These are phyloP conservation scores for Scedosporium dehoogii DNA, from an alignment of 2,329 filamentous ascomycete genomes.

Conservation along the genomic window DNA sequence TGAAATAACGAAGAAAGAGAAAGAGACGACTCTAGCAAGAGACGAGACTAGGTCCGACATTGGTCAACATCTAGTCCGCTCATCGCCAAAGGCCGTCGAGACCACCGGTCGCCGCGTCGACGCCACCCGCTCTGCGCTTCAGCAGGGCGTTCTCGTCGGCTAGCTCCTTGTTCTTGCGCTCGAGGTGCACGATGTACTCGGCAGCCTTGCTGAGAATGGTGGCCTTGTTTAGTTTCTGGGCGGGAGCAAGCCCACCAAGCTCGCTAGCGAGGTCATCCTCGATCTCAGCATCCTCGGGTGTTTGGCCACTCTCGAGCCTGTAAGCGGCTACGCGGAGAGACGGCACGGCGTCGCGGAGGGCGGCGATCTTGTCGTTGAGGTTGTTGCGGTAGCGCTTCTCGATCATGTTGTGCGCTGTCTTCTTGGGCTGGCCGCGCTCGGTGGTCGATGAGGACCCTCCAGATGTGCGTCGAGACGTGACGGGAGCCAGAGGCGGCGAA, in stretches of 20 bases:
- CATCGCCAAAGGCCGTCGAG: neutral
- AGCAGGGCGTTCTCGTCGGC: constrained; percentile 22
- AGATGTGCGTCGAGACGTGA: neutral
- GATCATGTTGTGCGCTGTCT: constrained; percentile 77
- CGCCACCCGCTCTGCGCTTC: constrained; percentile 18
- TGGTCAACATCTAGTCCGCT: neutral
- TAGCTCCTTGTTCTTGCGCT: constrained; percentile 23
- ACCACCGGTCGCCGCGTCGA: constrained; percentile 17
- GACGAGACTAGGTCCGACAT: neutral
- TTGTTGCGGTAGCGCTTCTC: constrained; percentile 79
- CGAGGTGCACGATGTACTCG: constrained; percentile 26
- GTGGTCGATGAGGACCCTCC: constrained; percentile 1
- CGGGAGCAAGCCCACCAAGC: constrained; percentile 21
- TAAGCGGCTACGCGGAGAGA: constrained; percentile 25
- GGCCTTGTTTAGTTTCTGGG: constrained; percentile 31
- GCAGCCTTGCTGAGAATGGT: constrained; percentile 30
- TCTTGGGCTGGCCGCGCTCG: constrained; percentile 36
- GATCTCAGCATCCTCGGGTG: constrained; percentile 9
- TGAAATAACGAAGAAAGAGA: neutral
- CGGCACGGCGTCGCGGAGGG: constrained; percentile 60
- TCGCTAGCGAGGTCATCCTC: constrained; percentile 15
- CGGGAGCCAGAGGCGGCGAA: constrained; percentile 7
- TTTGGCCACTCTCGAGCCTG: constrained; percentile 14
- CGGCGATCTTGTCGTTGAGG: constrained; percentile 73
- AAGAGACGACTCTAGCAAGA: neutral